phyloP scores from a whole-genome alignment of 2,329 filamentous ascomycete genomes.

The Aureobasidium sp. region DNA sequence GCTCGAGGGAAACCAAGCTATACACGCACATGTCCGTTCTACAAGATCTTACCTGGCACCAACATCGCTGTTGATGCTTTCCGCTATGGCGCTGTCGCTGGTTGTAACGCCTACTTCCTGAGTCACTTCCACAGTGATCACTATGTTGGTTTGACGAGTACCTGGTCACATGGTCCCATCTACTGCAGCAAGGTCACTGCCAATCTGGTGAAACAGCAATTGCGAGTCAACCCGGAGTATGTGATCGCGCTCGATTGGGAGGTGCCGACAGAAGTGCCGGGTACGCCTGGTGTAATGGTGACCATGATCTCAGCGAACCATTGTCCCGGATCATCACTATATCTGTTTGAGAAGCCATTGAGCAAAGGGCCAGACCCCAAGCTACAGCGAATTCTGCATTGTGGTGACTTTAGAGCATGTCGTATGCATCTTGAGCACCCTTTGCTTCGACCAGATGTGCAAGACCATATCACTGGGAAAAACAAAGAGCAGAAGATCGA shows the following conservation, averaged over 20 bases:
- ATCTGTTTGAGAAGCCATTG: constrained; percentile 76
- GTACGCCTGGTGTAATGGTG: constrained; percentile 73
- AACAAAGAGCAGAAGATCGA: constrained; percentile 79
- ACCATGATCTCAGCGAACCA: constrained; percentile 97
- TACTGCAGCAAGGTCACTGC: constrained; percentile 92
- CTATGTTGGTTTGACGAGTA: constrained; percentile 82
- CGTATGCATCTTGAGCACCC: constrained; percentile 77
- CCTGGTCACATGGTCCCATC: constrained; percentile 88
- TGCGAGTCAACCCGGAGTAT: constrained; percentile 79
- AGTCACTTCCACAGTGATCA: constrained; percentile 98
- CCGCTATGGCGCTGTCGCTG: constrained; percentile 85
- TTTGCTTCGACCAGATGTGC: constrained; percentile 65
- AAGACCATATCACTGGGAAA: constrained; percentile 65
- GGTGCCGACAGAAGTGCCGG: constrained; percentile 66
- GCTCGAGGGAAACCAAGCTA: constrained; percentile 81
- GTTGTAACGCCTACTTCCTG: constrained; percentile 89
- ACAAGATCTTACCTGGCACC: constrained; percentile 93
- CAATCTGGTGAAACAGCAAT: constrained; percentile 78
- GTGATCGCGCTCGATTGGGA: constrained; percentile 84
- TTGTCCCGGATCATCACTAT: constrained; percentile 89
- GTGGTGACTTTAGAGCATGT: constrained; percentile 91
- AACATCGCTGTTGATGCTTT: constrained; percentile 94
- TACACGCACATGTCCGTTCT: constrained; percentile 89
- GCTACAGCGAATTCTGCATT: constrained; percentile 79
- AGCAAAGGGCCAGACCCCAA: constrained; percentile 54